phyloP scores from a whole-genome alignment of 2,329 filamentous ascomycete species.

The Emmonsia crescens region DNA sequence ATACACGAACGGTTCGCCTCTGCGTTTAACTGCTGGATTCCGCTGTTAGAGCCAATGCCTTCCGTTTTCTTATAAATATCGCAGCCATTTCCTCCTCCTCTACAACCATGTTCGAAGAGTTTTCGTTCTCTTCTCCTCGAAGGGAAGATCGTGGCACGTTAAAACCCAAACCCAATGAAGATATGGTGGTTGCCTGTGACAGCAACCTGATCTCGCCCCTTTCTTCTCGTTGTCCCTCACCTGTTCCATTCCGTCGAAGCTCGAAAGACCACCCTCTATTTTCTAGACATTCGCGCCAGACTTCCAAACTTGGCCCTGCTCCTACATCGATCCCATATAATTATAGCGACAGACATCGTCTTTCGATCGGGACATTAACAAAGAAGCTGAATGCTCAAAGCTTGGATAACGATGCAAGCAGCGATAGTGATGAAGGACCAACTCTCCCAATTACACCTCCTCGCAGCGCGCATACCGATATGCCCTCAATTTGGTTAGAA shows the following conservation, averaged over 20 bases:
- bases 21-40: not conserved
- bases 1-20: not conserved
- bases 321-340: conserved; percentile 36
- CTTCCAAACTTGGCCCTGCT: conserved; percentile 27
- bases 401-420: conserved; percentile 19
- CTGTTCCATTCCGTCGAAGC: conserved; percentile 17
- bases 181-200: conserved; percentile 27
- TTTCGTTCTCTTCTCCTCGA: conserved; percentile 31
- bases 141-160: conserved; percentile 15
- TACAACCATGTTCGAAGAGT: conserved; percentile 32
- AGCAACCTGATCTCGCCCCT: conserved; percentile 30
- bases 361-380: conserved; percentile 32
- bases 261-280: conserved; percentile 23
- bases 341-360: conserved; percentile 26
- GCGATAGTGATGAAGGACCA: conserved; percentile 14
- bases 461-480: conserved; percentile 12
- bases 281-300: conserved; percentile 23
- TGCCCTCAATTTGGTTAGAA: conserved; percentile 10
- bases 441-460: conserved; percentile 16
- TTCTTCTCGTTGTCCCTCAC: conserved; percentile 34
- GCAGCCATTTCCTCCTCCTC: not conserved
- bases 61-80: not conserved
- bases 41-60: too few relatives aligned
- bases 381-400: conserved; percentile 32
- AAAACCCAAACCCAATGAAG: conserved; percentile 21